These are phyloP conservation scores for Nissolia schottii DNA, from an alignment of 306 rosid genomes.

Conservation along the genomic window DNA sequence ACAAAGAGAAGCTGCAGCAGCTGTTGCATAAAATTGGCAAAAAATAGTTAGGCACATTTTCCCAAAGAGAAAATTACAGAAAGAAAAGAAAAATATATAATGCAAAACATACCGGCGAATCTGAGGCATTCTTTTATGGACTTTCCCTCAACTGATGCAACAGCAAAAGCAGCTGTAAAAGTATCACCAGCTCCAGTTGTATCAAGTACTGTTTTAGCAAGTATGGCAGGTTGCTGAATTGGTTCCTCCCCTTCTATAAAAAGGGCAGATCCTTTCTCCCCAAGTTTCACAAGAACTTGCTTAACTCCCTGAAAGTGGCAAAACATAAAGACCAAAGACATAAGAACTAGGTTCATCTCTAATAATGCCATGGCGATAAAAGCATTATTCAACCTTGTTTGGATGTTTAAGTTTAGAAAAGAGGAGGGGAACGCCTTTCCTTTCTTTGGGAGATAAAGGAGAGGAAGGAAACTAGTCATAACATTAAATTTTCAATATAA, in stretches of 20 bases:
- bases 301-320: constrained; percentile 63
- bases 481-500: neutral
- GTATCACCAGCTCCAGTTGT: constrained; percentile 98
- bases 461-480: neutral
- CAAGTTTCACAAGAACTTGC: constrained; percentile 90
- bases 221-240: constrained; percentile 58
- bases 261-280: constrained; percentile 77
- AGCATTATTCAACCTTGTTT: constrained; percentile 17
- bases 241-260: constrained; percentile 82
- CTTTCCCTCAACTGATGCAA: constrained; percentile 82
- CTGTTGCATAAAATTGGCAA: constrained; percentile 31
- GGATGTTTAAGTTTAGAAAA: too few species aligned
- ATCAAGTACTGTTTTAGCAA: constrained; percentile 60
- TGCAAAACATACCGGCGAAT: constrained; percentile 61
- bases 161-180: constrained; percentile 89
- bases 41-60: neutral
- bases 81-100: neutral
- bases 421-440: neutral
- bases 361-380: neutral
- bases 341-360: neutral
- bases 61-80: neutral
- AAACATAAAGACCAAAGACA: neutral
- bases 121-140: constrained; percentile 63
- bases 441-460: neutral
- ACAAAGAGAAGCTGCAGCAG: constrained; percentile 96